Conservation (phyloP, 2,329 filamentous ascomycete species). For the Colletotrichum scovillei region DNA sequence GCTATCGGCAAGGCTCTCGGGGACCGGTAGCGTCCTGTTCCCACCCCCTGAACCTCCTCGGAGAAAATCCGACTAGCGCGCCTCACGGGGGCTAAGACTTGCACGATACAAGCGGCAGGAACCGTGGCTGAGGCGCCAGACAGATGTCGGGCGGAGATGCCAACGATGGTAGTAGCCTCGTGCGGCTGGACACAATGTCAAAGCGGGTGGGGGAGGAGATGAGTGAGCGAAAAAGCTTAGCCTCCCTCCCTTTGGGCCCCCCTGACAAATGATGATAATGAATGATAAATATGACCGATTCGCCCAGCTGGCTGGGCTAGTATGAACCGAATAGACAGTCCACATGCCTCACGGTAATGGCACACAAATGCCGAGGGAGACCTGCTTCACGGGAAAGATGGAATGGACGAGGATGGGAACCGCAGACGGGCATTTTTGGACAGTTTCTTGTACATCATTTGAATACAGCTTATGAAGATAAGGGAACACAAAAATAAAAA, state of each 20-base stretch:
- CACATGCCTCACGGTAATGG: conserved; percentile 1
- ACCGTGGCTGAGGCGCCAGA: not conserved
- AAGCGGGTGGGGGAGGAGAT: not conserved
- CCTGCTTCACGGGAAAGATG: not conserved
- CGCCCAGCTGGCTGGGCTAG: conserved; percentile 19
- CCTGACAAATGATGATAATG: not conserved
- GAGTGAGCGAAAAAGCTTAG: not conserved
- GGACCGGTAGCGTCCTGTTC: too few species aligned
- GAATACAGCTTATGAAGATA: conserved; percentile 34
- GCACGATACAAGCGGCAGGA: not conserved
- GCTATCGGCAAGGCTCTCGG: not conserved
- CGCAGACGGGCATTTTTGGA: not conserved
- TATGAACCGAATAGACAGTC: not conserved
- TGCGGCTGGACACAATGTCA: not conserved
- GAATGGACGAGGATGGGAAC: not conserved
- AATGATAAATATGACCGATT: not conserved
- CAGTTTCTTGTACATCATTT: conserved; percentile 34
- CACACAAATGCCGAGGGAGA: not conserved
- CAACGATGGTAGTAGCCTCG: not conserved
- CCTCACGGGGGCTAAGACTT: not conserved
- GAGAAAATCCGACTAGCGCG: not conserved
- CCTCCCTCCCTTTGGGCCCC: too few species aligned
- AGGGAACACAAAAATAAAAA: not conserved
- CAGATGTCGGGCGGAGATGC: not conserved
- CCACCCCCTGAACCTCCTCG: not conserved